Evolutionary conservation across 257 asterid species (phyloP).

Genomic region (Paulownia fortunei): DNA sequence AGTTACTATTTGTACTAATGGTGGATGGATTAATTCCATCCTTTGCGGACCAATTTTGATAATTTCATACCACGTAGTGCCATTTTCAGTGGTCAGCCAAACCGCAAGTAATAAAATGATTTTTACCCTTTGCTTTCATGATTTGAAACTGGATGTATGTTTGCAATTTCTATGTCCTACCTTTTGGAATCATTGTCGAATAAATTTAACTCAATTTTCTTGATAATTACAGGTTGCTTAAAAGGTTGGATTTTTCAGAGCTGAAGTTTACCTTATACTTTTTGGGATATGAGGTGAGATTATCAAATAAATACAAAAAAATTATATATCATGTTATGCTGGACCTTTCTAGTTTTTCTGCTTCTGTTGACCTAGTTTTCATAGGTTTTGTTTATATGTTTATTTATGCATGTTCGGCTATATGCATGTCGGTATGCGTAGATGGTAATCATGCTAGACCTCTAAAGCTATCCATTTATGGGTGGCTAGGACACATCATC

Average conservation of each 20-base stretch:
- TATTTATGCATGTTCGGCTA: not conserved
- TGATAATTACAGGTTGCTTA: conserved; percentile 67
- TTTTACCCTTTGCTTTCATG: conserved; percentile 16
- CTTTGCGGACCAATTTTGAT: not conserved
- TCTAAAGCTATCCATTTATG: conserved; percentile 14
- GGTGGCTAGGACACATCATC: conserved; percentile 67
- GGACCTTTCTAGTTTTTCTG: not conserved
- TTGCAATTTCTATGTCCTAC: not conserved
- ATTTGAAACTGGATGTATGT: not conserved
- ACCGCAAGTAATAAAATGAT: not conserved
- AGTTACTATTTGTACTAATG: too few species aligned
- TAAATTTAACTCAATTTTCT: not conserved
- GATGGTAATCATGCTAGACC: conserved; percentile 9
- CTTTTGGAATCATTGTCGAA: not conserved
- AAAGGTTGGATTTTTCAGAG: conserved; percentile 86
- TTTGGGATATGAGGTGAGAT: conserved; percentile 82
- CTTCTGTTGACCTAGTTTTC: not conserved
- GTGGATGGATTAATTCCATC: not conserved
- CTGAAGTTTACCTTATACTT: conserved; percentile 81
- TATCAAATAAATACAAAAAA: conserved; percentile 5
- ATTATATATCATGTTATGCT: not conserved
- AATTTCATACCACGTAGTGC: not conserved
- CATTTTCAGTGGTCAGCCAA: not conserved
- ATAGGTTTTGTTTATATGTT: not conserved
- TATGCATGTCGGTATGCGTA: not conserved